Evolutionary conservation across 1,139 yeast genomes (phyloP).

Genomic region (Taphrina deformans): DNA sequence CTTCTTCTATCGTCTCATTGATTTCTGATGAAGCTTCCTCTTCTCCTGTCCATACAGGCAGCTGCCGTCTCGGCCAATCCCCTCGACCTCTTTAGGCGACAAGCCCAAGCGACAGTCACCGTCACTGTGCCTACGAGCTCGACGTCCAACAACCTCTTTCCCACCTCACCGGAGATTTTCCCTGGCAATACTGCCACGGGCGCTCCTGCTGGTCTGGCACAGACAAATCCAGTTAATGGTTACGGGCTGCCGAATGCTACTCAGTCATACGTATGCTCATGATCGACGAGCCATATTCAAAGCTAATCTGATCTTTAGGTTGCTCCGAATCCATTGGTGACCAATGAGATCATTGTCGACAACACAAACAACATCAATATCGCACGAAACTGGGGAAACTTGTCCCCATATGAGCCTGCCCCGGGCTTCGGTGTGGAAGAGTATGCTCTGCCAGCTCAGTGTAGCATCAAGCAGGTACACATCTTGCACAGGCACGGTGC

Average conservation of each 20-base stretch:
- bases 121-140: constrained; percentile 7
- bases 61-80: constrained; percentile 3
- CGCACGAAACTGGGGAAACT: constrained; percentile 8
- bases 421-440: constrained; percentile 14
- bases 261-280: not conserved
- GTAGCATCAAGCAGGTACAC: constrained; percentile 5
- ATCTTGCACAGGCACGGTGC: constrained; percentile 13
- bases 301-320: too few relatives aligned
- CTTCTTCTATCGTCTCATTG: too few relatives aligned
- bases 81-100: not conserved
- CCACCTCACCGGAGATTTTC: constrained; percentile 6
- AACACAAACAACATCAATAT: constrained; percentile 9
- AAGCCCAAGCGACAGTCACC: not conserved
- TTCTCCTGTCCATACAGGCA: not conserved
- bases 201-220: constrained; percentile 14
- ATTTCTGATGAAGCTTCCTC: not conserved
- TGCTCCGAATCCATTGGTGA: constrained; percentile 7
- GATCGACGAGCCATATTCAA: too few relatives aligned
- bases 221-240: constrained; percentile 12
- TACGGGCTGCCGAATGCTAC: constrained; percentile 11
- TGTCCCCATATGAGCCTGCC: constrained; percentile 9
- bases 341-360: constrained; percentile 8
- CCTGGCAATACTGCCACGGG: constrained; percentile 18
- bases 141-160: constrained; percentile 9
- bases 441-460: constrained; percentile 10